Evolutionary conservation across 2,329 filamentous ascomycete species (phyloP), one percentile per base, ranked within the genome.

Genomic region (Teratosphaeria pseudoeucalypti): DNA sequence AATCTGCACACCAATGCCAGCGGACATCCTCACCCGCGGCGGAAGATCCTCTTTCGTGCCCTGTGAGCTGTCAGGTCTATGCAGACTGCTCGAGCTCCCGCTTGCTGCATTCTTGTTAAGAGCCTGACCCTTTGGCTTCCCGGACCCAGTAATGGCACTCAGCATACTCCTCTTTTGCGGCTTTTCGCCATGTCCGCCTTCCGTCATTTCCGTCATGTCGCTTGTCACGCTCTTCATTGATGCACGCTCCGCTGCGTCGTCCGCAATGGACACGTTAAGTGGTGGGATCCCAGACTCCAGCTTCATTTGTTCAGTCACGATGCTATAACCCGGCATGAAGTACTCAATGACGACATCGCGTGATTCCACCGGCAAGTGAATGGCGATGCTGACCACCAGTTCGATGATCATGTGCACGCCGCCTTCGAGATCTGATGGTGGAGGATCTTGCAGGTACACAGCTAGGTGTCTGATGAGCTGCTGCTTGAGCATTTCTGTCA

Each of bases 371-470:
- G 94, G 92, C 54, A 97, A 77, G 71, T 96, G 95, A 60, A 87
- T 83, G 0, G 89, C 85, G 64, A 99, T 91, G 62, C 86, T 87
- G 34, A 97, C 83, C 0, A 92, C 90, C 56, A 97, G 81, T 74
- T 96, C 92, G 58, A 96, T 82, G 72, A 99, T 97, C 85, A 94
- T 95, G 58, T 87, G 86, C 2, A 92, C 88, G 63, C 90, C 91
- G 57, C 90, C 91, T 65, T 92, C 87, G n/a, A 97, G 82, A 9
- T 91, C 92, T 1, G 85, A 76, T 0, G 90, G 89, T 0, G 89
- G 82, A 1, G 91, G 90, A 11, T 89, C 87, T 59, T 84, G 81
- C 55, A 97, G 79, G 68, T 89, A 85, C 68, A 87, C 84, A 62
- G 86, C 85, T 37, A 99, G 76, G 34, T 82, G 85, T 4, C 82